phyloP scores from a whole-genome alignment of 306 rosid genomes.

The Dalbergia cultrata region DNA sequence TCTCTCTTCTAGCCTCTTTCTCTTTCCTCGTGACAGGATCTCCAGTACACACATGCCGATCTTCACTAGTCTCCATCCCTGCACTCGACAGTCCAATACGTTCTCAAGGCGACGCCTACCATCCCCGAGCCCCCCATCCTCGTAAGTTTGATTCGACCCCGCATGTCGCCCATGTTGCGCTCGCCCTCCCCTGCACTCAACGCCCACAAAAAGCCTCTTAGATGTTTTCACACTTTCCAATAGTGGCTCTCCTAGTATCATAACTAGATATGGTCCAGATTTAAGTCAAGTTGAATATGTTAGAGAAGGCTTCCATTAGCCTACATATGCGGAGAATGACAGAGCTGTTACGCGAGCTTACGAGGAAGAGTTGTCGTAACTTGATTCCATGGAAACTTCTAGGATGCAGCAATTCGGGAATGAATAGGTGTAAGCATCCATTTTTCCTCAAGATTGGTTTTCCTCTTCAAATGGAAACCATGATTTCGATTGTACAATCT shows the following conservation, averaged over 20 bases:
- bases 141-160: too few species aligned
- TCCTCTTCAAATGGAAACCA: constrained; percentile 59
- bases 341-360: constrained; percentile 87
- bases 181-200: too few species aligned
- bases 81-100: too few species aligned
- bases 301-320: constrained; percentile 75
- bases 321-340: constrained; percentile 68
- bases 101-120: too few species aligned
- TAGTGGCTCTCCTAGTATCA: constrained; percentile 55
- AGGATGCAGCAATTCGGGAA: constrained; percentile 56
- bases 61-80: too few species aligned
- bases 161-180: too few species aligned
- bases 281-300: constrained; percentile 70
- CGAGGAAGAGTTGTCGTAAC: constrained; percentile 79
- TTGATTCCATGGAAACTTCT: constrained; percentile 65
- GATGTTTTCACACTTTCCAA: constrained; percentile 79
- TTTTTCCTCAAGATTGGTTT: constrained; percentile 80
- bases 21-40: too few species aligned
- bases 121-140: too few species aligned
- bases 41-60: too few species aligned
- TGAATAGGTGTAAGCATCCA: constrained; percentile 59
- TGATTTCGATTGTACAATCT: constrained; percentile 53
- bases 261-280: constrained; percentile 71
- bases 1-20: too few species aligned
- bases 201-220: too few species aligned